Base-by-base conservation (phyloP, 306 rosid species). In the Corylus americana region DNA sequence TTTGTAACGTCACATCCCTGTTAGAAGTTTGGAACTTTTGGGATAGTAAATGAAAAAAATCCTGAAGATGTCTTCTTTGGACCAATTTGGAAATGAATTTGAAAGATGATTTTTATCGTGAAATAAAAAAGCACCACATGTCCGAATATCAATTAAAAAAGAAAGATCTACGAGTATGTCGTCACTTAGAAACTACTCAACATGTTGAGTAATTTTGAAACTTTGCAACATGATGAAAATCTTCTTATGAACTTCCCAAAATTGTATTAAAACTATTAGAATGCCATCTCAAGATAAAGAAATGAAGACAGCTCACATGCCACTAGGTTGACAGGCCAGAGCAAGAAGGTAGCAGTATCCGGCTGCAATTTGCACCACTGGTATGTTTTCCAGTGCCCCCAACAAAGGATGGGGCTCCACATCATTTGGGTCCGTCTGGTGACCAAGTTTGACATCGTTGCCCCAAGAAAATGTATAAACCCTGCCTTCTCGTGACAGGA, bases 321-420 rank as follows among this genome's bases (percentile, higher is more conserved):
- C 98, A n/a, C 77, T 89, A 7, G 97, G 92, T 78, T 92, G 91
- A 87, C 93, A 95, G 80, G 94, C 94, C 76, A 95, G 87, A 85
- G 97, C 96, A 83, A 95, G 98, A 80, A 95, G 92, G 85, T 90
- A 95, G 89, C 98, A 95, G 85, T 92, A 92, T 74, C 98, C 98
- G 45, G 98, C 98, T 37, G 98, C 97, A 81, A 95, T 92, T 85
- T 95, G 98, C 35, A 95, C 98, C 45, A 95, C 97, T 13, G 98
- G 97, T 50, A 81, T 88, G 84, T 90, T 81, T 82, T 95, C 98
- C 5, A 95, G 90, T 13, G 93, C 94, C 55, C 98, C 98, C 86
- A 88, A 79, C 74, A 95, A 78, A 73, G 94, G 91, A 66, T 74
- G 92, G 16, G 98, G 98, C 78, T 86, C 92, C 77, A 86, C 74